Base-by-base conservation (phyloP, 768 basidiomycete genomes). In the Coprinellus aureogranulatus region DNA sequence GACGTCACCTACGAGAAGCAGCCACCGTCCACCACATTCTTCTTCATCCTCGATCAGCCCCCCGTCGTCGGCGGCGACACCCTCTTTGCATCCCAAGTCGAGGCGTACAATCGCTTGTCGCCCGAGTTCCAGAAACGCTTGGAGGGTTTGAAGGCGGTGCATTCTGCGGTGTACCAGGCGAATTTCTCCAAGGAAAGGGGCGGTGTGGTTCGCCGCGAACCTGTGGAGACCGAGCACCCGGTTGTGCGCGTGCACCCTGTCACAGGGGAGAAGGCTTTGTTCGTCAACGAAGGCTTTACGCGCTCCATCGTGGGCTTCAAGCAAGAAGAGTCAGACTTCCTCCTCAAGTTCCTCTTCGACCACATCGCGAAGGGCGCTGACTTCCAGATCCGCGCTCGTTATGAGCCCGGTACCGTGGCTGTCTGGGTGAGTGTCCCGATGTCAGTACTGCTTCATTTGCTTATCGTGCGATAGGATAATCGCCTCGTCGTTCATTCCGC, bases 231-330 rank as follows among this genome's bases (percentile, higher is more conserved):
- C 20, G 74, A 75, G 78, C 83, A 82, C 67, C 81, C 82, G 4
- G 53, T 83, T 62, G 83, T 86, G 57, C 79, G 84, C 57, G 70
- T 74, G 14, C 85, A 86, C 66, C 85, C 85, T 18, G 81, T 79
- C 1, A 86, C 85, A 0, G 83, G 83, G n/a, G 80, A 84, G 65
- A 84, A 86, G 68, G 81, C 80, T 1, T 71, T 86, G 20, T 84
- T 81, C 63, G 71, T 86, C 69, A 84, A 84, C 68, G 75, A 74
- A 53, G 80, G 77, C 28, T 84, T 84, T 73, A 82, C 82, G 2
- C 68, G 70, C 28, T 74, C 72, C 61, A 84, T 85, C 64, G 81
- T 83, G 44, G 83, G 83, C 4, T 82, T 74, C 72, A 81, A 79
- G 58, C 44, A 71, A 10, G 82, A 84, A 60, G 83, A 84, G 63